Evolutionary conservation across 1,284 basidiomycete genomes (phyloP), one percentile per base, ranked within the genome.

Genomic region (Sporisorium iseilematis-ciliati): DNA sequence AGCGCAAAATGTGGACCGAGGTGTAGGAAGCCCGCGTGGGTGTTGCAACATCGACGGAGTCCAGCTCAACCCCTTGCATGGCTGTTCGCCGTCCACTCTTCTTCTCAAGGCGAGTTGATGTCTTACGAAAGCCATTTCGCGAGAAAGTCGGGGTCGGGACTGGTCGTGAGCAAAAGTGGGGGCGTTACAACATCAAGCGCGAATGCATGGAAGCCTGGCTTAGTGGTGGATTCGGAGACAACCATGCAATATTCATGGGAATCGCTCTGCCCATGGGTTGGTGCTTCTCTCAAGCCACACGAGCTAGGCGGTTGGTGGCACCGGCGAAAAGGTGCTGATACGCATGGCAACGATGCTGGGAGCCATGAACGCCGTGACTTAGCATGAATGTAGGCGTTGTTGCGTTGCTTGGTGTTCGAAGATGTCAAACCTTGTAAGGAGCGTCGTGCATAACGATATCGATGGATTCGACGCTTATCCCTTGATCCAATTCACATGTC

Each of bases 121-220:
- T 45, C 45, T 29, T 29, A 23, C 45, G 7, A 29, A 46, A 18
- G 45, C 4, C 45, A 26, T 14, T 35, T 35, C n/a, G 33, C 33
- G 16, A 38, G 29, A 38, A 16, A 38, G 35, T 38, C 35, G 35
- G 35, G 12, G 3, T 29, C 26, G 25, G 29, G 25, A 48, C n/a
- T n/a, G 2, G 6, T 12, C 6, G 18, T 7, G 7, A 8, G 25
- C 16, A 7, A 16, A 16, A 18, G 46, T 48, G 46, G 26, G 43
- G 26, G 43, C 42, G 46, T n/a, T 25, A 7, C 26, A 18, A 18
- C 12, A 26, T 29, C 26, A 26, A 21, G 29, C 18, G 41, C 41
- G 5, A 18, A 16, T 25, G 35, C 51, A 52, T 52, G 23, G 51
- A 52, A 52, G 51, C 51, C 33, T 38, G 35, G 35, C 50, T 23